A percentile compares a stretch with the other conserved stretches of the same genome.
phyloP scores from a whole-genome alignment of 2,329 filamentous ascomycete species.

The Alternaria alternata region DNA sequence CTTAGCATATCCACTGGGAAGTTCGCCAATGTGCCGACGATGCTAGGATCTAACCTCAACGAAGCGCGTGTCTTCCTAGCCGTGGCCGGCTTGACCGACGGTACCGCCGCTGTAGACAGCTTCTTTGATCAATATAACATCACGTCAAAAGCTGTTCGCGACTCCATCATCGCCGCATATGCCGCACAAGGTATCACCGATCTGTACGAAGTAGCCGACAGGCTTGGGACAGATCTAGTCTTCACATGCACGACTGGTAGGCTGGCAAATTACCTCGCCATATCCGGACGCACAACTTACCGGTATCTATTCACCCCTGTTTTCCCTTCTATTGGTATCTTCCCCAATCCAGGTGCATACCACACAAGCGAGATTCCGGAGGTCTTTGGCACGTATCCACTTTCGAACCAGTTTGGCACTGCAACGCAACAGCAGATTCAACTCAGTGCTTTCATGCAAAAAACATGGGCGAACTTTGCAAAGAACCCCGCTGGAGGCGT shows the following conservation, averaged over 20 bases:
- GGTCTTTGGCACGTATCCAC: conserved; percentile 33
- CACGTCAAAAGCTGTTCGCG: conserved; percentile 2
- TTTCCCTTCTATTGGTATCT: conserved; percentile 19
- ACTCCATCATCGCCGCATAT: conserved; percentile 12
- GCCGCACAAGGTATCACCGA: neutral
- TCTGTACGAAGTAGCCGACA: conserved; percentile 9
- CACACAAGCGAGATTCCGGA: conserved; percentile 31
- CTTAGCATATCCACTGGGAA: conserved; percentile 13
- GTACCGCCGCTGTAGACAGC: conserved; percentile 7
- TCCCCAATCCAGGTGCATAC: conserved; percentile 24
- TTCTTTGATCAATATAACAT: conserved; percentile 11
- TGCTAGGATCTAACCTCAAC: conserved; percentile 20
- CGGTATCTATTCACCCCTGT: conserved; percentile 27
- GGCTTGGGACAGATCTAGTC: conserved; percentile 14
- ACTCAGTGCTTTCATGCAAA: conserved; percentile 32
- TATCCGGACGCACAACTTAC: conserved; percentile 22
- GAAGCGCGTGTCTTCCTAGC: conserved; percentile 21
- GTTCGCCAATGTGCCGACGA: conserved; percentile 17
- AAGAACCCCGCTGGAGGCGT: conserved; percentile 23
- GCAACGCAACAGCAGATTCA: conserved; percentile 24
- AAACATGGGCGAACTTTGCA: conserved; percentile 34
- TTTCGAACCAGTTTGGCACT: conserved; percentile 14
- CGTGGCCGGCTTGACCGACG: conserved; percentile 10
- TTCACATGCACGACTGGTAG: conserved; percentile 18
- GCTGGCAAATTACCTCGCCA: conserved; percentile 15